Conservation (phyloP, 2,329 filamentous ascomycete genomes). For the Phaeosphaeriaceae sp. region DNA sequence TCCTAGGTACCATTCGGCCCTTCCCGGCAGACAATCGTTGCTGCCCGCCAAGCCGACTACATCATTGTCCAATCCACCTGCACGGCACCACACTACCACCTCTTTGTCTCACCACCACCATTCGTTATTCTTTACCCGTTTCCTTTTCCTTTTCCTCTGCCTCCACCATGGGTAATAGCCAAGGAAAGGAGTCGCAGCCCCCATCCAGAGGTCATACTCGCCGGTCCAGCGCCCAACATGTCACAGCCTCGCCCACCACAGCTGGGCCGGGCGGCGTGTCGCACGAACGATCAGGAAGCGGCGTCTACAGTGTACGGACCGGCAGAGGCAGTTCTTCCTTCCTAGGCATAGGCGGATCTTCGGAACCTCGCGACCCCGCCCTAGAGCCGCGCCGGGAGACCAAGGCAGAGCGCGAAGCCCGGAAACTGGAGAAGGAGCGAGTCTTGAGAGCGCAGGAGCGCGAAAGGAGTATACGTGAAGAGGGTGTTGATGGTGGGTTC, state of each 20-base stretch:
- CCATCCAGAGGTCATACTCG: constrained; percentile 42
- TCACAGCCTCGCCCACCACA: constrained; percentile 39
- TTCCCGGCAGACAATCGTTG: too few relatives aligned
- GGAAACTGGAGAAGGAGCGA: constrained; percentile 83
- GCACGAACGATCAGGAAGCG: constrained; percentile 38
- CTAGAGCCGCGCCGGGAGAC: constrained; percentile 77
- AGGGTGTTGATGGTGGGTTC: constrained; percentile 92
- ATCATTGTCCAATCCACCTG: constrained; percentile 17
- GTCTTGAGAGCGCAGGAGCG: constrained; percentile 78
- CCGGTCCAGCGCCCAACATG: constrained; percentile 37
- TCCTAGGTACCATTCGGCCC: too few relatives aligned
- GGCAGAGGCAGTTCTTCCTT: constrained; percentile 64
- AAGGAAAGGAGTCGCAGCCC: constrained; percentile 55
- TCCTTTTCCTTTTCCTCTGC: constrained; percentile 7
- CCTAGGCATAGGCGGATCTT: constrained; percentile 61
- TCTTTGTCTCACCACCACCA: constrained; percentile 17
- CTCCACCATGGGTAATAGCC: constrained; percentile 55
- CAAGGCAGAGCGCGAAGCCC: constrained; percentile 86
- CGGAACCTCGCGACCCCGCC: constrained; percentile 55
- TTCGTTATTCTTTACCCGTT: constrained; percentile 9
- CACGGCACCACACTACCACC: constrained; percentile 1
- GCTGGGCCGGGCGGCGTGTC: constrained; percentile 29
- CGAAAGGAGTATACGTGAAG: constrained; percentile 87
- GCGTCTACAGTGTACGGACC: constrained; percentile 54
- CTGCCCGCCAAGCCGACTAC: constrained; percentile 29